These are phyloP conservation scores for Paracorniculantispora psalliotae DNA, from an alignment of 2,329 filamentous ascomycete species.

Conservation along the genomic window DNA sequence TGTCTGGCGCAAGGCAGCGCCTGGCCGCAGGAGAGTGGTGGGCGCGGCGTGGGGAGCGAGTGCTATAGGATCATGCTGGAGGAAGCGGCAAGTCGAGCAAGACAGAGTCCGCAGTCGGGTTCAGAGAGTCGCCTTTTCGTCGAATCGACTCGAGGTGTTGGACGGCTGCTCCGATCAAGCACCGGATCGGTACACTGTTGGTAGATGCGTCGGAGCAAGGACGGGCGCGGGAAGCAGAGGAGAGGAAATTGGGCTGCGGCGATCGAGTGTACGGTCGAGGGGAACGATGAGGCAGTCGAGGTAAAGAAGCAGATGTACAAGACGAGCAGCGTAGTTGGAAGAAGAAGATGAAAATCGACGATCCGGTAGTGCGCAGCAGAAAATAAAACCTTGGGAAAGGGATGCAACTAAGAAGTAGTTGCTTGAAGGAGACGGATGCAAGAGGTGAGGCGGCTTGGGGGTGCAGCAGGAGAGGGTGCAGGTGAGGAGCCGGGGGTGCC, in stretches of 20 bases:
- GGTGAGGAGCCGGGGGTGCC: not conserved
- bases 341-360: not conserved
- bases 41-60: constrained; percentile 9
- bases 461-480: not conserved
- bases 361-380: not conserved
- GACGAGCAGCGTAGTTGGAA: not conserved
- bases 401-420: constrained; percentile 10
- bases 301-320: not conserved
- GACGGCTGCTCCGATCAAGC: not conserved
- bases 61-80: constrained; percentile 14
- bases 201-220: not conserved
- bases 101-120: not conserved
- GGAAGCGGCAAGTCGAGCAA: not conserved
- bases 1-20: constrained; percentile 6
- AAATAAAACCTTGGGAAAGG: not conserved
- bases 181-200: not conserved
- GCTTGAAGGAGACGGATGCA: not conserved
- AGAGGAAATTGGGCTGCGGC: not conserved
- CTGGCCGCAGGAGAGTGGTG: constrained; percentile 5
- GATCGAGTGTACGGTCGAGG: not conserved
- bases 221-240: not conserved
- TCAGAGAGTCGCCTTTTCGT: not conserved
- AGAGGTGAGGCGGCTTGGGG: constrained; percentile 1
- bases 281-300: not conserved
- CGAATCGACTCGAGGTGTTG: not conserved